Conservation (phyloP, 2,329 filamentous ascomycete genomes). For the Pestalotiopsis sp. region DNA sequence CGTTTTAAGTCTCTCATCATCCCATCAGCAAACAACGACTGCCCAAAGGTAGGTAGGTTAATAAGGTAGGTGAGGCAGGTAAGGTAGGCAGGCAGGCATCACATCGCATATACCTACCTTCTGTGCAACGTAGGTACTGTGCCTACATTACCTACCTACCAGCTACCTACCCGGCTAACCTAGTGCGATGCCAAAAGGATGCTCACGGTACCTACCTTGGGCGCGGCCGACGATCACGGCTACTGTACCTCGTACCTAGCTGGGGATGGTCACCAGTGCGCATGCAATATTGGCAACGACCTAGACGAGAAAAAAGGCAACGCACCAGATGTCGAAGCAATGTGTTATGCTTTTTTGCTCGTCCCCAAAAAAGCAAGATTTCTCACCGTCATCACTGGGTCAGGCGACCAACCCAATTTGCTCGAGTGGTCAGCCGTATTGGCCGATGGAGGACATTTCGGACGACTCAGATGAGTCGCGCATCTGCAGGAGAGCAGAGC, state of each 20-base stretch:
- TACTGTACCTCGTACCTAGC: not conserved
- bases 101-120: no score
- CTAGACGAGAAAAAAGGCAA: not conserved
- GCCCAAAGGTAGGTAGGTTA: no score
- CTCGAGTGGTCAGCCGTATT: constrained; percentile 32
- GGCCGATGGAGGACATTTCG: constrained; percentile 27
- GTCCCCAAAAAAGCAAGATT: constrained; percentile 19
- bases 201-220: not conserved
- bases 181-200: not conserved
- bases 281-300: not conserved
- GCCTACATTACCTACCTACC: not conserved
- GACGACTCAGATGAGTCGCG: constrained; percentile 23
- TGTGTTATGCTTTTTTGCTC: not conserved
- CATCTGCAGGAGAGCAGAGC: constrained; percentile 31
- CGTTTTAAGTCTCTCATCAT: no score
- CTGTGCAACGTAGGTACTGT: no score
- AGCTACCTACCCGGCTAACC: not conserved
- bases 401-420: constrained; percentile 32
- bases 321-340: not conserved
- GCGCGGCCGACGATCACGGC: not conserved
- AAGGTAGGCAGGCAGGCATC: no score
- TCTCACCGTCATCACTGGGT: constrained; percentile 26
- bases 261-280: not conserved
- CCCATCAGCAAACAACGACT: no score
- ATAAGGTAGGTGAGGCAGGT: no score